Evolutionary conservation across 2,329 filamentous ascomycete genomes (phyloP), one percentile per base, ranked within the genome.

Genomic region (Monosporascus ibericus): DNA sequence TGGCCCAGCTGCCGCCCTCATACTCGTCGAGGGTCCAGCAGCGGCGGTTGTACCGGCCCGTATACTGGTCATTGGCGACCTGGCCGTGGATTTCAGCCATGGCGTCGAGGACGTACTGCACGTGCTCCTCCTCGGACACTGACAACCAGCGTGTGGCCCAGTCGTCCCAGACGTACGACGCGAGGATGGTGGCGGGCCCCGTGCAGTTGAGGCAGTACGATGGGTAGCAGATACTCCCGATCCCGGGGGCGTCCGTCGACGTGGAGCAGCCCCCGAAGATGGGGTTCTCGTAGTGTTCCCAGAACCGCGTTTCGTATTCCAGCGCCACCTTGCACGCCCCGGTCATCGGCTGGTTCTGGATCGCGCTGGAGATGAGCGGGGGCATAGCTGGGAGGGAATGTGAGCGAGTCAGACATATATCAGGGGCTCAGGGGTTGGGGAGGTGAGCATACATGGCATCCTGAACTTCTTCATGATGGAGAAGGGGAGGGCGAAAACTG

Each of bases 51-150:
- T 81, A 86, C 36, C 77, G 76, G 47, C 85, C 86, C 0, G 85
- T 88, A 61, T 76, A 89, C 61, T 87, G 74, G 52, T 84, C 75
- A 2, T 70, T 67, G 0, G 81, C 83, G 34, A 85, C 69, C 0
- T 75, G 67, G 6, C 85, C 85, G 62, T 88, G 85, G 18, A 86
- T 77, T 63, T 86, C 80, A 14, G 80, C 72, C 80, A 88, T 87
- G 22, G 84, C 80, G 44, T 85, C 78, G 55, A 86, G 75, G 1
- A 85, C 77, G 51, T 82, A 76, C 17, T 79, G 77, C 3, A 87
- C 79, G 60, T 88, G 85, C 58, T 87, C 78, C 11, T 73, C 73
- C 51, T 84, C 81, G 9, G 75, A 71, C 46, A 80, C 69, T 7
- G 77, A 70, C 1, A 69, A 73, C 59, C 78, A 72, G 37, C 64